Conservation (phyloP, 257 asterid genomes). For the Voacanga thouarsii region DNA sequence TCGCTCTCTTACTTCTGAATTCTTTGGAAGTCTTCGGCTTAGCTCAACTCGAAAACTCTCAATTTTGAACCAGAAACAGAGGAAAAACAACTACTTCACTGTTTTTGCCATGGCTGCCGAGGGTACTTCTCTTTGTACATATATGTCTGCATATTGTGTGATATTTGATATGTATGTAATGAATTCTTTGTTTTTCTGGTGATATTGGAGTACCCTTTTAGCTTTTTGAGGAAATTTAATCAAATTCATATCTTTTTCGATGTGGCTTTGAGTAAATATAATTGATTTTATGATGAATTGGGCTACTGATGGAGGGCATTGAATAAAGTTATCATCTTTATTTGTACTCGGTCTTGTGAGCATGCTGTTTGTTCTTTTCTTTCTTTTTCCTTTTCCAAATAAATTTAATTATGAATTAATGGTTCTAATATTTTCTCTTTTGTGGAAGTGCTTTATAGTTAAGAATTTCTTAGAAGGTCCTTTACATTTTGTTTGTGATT, state of each 20-base stretch:
- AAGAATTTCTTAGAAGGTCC: background rate
- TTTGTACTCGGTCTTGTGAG: background rate
- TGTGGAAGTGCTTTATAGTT: background rate
- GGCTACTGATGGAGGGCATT: background rate
- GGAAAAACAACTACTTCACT: conserved; percentile 33
- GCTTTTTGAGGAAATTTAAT: background rate
- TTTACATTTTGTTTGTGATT: background rate
- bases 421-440: background rate
- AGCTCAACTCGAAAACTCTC: conserved; percentile 34
- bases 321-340: conserved; percentile 10
- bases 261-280: background rate
- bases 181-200: background rate
- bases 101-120: conserved; percentile 79
- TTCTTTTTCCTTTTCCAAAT: no score
- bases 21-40: conserved; percentile 43
- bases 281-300: background rate
- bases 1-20: conserved; percentile 50
- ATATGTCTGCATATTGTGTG: background rate
- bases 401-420: background rate
- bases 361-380: background rate
- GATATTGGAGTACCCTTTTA: conserved; percentile 10
- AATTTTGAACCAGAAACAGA: conserved; percentile 33
- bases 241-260: background rate
- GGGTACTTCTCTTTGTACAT: conserved; percentile 31
- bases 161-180: background rate